These are phyloP conservation scores for Chrysosporium keratinophilum DNA, from an alignment of 2,329 filamentous ascomycete genomes.

Conservation along the genomic window DNA sequence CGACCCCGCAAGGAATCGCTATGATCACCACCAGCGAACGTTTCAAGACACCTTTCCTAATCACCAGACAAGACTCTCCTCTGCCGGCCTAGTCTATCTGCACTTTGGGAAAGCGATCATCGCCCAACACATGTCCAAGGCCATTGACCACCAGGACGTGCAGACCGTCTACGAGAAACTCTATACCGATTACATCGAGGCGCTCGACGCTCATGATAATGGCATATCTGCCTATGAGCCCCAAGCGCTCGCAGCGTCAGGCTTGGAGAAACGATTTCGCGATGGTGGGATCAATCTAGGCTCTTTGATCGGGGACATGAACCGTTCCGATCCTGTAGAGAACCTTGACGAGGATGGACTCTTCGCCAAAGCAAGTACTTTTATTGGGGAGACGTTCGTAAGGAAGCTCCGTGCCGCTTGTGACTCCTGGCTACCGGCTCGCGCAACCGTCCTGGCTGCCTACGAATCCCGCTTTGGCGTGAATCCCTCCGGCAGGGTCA, in stretches of 20 bases:
- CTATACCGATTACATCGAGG: conserved; percentile 88
- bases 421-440: conserved; percentile 75
- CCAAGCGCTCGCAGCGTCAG: conserved; percentile 55
- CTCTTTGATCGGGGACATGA: conserved; percentile 69
- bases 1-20: conserved; percentile 63
- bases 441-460: conserved; percentile 64
- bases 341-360: conserved; percentile 67
- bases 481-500: conserved; percentile 64
- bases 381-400: conserved; percentile 84
- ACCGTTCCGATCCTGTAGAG: conserved; percentile 50
- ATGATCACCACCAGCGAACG: conserved; percentile 93
- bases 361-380: conserved; percentile 64
- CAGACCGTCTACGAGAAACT: conserved; percentile 73
- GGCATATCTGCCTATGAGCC: conserved; percentile 77
- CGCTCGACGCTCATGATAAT: conserved; percentile 95
- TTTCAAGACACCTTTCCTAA: conserved; percentile 79
- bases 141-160: conserved; percentile 56
- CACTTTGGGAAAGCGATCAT: conserved; percentile 87
- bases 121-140: conserved; percentile 51
- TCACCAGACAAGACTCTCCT: conserved; percentile 78
- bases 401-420: conserved; percentile 67
- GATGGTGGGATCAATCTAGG: conserved; percentile 75
- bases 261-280: conserved; percentile 71
- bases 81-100: conserved; percentile 87
- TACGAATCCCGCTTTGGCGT: conserved; percentile 58